Evolutionary conservation across 805 yeast species (phyloP).

Genomic region (Millerago galiae): DNA sequence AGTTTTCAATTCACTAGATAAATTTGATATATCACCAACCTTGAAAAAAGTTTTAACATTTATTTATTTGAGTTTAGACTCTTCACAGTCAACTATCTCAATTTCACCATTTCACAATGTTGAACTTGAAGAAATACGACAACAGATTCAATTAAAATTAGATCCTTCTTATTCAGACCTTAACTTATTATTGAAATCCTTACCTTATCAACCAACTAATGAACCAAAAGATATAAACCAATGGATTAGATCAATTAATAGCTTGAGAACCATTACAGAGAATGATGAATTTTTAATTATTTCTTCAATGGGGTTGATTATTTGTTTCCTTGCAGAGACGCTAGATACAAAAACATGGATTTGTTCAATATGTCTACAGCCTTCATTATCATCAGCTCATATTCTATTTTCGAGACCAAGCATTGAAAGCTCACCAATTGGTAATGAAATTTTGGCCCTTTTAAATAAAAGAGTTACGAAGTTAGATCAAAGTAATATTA

Average conservation of each 20-base stretch:
- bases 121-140: constrained; percentile 14
- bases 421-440: constrained; percentile 8
- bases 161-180: background rate
- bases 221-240: background rate
- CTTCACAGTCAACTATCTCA: background rate
- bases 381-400: constrained; percentile 1
- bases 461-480: background rate
- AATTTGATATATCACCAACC: constrained; percentile 2
- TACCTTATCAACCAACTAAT: background rate
- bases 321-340: constrained; percentile 30
- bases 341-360: constrained; percentile 14
- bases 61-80: constrained; percentile 6
- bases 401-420: constrained; percentile 28
- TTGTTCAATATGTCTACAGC: constrained; percentile 14
- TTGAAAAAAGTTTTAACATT: constrained; percentile 11
- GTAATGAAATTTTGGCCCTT: background rate
- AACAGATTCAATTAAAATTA: constrained; percentile 4
- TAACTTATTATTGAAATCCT: background rate
- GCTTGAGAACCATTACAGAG: background rate
- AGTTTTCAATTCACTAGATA: constrained; percentile 1
- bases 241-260: constrained; percentile 10
- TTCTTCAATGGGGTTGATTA: constrained; percentile 31
- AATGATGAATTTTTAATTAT: constrained; percentile 21
- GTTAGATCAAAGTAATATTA: constrained; percentile 10
- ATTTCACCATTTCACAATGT: constrained; percentile 13